Conservation (phyloP, 2,329 filamentous ascomycete genomes). For the Diaporthe nobilis region DNA sequence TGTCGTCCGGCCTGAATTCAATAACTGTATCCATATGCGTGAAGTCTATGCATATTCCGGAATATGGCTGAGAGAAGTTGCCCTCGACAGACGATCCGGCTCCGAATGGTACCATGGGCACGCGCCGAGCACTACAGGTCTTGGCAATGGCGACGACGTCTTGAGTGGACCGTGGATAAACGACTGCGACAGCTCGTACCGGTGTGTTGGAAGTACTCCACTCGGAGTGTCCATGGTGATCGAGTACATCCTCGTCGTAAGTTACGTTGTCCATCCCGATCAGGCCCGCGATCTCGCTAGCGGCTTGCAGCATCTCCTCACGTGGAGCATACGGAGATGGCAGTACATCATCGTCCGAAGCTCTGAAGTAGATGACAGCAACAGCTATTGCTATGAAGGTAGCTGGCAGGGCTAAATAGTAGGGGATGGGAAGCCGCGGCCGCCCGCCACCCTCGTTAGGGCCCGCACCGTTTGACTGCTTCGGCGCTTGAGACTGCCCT, state of each 20-base stretch:
- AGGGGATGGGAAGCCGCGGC: constrained; percentile 9
- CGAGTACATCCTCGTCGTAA: constrained; percentile 74
- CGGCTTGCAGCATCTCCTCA: constrained; percentile 58
- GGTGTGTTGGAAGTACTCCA: constrained; percentile 79
- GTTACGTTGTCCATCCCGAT: constrained; percentile 73
- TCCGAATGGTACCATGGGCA: constrained; percentile 82
- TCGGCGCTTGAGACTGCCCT: background rate
- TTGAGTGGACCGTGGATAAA: constrained; percentile 74
- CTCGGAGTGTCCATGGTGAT: constrained; percentile 77
- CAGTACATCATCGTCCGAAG: background rate
- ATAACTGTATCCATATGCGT: constrained; percentile 76
- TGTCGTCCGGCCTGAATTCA: constrained; percentile 74
- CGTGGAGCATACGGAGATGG: constrained; percentile 23
- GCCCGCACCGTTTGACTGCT: background rate
- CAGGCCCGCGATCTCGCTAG: constrained; percentile 64
- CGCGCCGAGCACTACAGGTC: constrained; percentile 72
- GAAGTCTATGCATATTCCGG: constrained; percentile 80
- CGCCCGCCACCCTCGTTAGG: background rate
- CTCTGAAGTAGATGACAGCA: constrained; percentile 2
- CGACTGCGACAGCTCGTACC: constrained; percentile 74
- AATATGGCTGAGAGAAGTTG: constrained; percentile 77
- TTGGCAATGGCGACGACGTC: constrained; percentile 75
- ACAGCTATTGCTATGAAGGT: constrained; percentile 13
- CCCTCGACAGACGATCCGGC: constrained; percentile 82
- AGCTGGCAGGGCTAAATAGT: constrained; percentile 22